Conservation (phyloP, 139 green algal species). For the Limnomonas spitsbergensis region DNA sequence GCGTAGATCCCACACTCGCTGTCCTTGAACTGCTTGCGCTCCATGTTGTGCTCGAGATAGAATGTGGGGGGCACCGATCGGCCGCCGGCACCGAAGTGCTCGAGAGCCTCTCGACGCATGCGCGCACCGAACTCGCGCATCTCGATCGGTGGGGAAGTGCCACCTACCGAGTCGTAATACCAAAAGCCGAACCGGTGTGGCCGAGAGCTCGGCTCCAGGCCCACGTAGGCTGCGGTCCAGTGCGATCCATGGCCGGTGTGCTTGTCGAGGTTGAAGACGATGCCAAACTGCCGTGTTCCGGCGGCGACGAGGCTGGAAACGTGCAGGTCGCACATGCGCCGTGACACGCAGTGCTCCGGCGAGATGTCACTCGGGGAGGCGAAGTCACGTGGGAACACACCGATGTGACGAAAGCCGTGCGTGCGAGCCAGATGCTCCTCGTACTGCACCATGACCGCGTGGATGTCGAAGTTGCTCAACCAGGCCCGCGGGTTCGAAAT, state of each 20-base stretch:
- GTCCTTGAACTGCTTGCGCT: conserved; percentile 9
- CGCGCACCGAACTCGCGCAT: not conserved
- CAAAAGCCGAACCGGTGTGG: not conserved
- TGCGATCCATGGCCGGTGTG: not conserved
- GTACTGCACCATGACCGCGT: conserved; percentile 1
- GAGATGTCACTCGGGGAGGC: not conserved
- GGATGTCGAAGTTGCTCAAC: not conserved
- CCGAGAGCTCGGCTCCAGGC: not conserved
- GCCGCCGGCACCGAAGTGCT: not conserved
- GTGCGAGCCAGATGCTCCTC: not conserved
- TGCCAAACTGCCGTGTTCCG: not conserved
- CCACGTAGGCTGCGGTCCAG: conserved; percentile 5
- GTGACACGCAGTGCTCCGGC: not conserved
- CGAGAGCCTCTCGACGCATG: not conserved
- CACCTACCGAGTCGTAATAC: conserved; percentile 8
- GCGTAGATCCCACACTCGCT: conserved; percentile 8
- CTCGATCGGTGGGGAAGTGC: not conserved
- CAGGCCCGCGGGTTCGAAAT: not conserved
- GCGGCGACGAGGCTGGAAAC: not conserved
- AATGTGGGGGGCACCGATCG: not conserved
- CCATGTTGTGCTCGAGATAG: not conserved
- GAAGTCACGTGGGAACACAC: conserved; percentile 11
- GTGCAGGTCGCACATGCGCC: not conserved
- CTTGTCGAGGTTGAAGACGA: conserved; percentile 9
- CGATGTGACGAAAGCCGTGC: not conserved